Percentiles rank a stretch among this genome's conserved stretches.
phyloP scores from a whole-genome alignment of 139 green algal species.

The Chlorella ohadii region DNA sequence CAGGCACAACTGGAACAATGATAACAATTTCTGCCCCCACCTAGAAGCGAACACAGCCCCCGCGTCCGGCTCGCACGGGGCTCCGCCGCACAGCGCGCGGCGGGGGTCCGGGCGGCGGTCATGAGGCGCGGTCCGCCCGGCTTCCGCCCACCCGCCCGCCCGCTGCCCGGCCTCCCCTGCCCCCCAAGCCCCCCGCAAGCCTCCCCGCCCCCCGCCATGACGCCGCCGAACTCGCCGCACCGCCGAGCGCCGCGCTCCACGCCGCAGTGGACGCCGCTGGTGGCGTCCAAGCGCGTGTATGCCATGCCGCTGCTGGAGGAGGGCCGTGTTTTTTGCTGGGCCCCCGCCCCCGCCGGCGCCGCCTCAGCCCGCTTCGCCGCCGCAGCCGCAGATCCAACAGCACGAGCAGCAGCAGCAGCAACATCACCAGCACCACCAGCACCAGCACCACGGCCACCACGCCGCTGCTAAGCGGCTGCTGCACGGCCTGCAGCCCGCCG shows the following conservation, averaged over 20 bases:
- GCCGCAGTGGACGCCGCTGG: slow-evolving; percentile 18
- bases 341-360: background rate
- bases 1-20: no score
- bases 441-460: background rate
- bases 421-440: background rate
- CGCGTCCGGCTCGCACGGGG: no score
- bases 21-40: no score
- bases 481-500: background rate
- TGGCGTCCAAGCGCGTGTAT: slow-evolving; percentile 11
- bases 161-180: background rate
- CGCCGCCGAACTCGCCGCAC: background rate
- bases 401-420: slow-evolving; percentile 9
- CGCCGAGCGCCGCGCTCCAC: background rate
- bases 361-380: background rate
- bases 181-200: background rate
- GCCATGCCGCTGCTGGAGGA: slow-evolving; percentile 6
- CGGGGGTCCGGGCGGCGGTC: no score
- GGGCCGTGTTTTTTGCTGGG: slow-evolving; percentile 34
- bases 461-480: slow-evolving; percentile 1
- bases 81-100: no score
- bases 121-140: background rate
- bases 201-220: background rate
- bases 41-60: no score
- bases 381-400: background rate
- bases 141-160: background rate